Percentiles rank a stretch among this genome's conserved stretches.
Evolutionary conservation across 2,329 filamentous ascomycete genomes (phyloP).

Genomic region (Aureobasidium vineae): DNA sequence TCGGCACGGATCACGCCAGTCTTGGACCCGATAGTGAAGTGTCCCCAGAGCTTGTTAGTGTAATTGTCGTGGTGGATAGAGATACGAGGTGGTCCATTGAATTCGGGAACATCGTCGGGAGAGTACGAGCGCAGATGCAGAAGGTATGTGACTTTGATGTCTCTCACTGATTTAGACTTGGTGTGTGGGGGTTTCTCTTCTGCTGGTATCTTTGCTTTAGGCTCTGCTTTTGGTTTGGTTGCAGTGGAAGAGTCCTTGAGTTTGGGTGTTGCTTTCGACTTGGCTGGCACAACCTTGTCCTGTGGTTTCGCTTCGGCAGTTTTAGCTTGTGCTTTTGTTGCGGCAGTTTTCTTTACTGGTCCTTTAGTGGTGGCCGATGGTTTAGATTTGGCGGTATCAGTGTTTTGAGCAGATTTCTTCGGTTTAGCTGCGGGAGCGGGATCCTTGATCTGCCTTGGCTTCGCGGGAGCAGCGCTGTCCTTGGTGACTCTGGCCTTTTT

Average conservation of each 20-base stretch:
- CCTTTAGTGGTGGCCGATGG: neutral
- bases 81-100: slow-evolving; percentile 30
- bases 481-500: neutral
- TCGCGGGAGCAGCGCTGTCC: neutral
- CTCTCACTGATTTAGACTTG: slow-evolving; percentile 11
- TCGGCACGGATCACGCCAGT: slow-evolving; percentile 47
- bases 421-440: neutral
- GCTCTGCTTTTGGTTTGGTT: neutral
- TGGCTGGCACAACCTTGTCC: neutral
- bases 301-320: neutral
- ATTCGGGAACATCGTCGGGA: slow-evolving; percentile 30
- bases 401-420: slow-evolving; percentile 16
- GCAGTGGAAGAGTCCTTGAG: slow-evolving; percentile 26
- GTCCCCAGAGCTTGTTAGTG: slow-evolving; percentile 47
- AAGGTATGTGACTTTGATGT: slow-evolving; percentile 3
- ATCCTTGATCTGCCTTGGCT: neutral
- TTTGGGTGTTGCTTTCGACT: slow-evolving; percentile 11
- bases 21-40: slow-evolving; percentile 47
- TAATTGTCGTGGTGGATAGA: slow-evolving; percentile 30
- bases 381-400: neutral
- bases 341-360: neutral
- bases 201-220: neutral
- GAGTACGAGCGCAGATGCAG: slow-evolving; percentile 28
- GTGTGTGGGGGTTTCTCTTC: neutral
- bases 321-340: neutral